A percentile compares a stretch with the other conserved stretches of the same genome.
Evolutionary conservation across 2,329 filamentous ascomycete species (phyloP).

Genomic region (Septoria linicola): DNA sequence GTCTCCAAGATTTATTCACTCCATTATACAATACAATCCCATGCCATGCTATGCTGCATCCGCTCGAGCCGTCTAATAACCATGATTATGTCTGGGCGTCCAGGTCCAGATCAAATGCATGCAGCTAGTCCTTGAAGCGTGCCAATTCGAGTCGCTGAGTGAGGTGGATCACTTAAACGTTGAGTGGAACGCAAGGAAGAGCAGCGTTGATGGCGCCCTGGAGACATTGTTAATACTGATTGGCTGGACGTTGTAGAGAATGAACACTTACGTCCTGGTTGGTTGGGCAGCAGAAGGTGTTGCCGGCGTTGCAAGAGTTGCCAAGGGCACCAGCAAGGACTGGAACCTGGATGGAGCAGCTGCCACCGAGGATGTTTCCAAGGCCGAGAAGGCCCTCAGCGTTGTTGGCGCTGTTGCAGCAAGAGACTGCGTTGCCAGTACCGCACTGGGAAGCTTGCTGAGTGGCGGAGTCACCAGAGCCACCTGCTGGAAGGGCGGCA

Average conservation of each 20-base stretch:
- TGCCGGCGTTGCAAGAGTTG: constrained; percentile 18
- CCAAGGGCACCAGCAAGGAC: constrained; percentile 2
- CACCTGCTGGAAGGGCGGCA: constrained; percentile 6
- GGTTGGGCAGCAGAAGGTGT: constrained; percentile 25
- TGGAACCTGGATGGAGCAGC: constrained; percentile 16
- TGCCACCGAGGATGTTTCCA: constrained; percentile 22
- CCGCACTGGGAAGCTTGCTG: constrained; percentile 1
- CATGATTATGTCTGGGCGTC: not conserved
- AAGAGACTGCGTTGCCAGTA: constrained; percentile 14
- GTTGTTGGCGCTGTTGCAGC: constrained; percentile 17
- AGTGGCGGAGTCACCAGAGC: not conserved
- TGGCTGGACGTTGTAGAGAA: no score
- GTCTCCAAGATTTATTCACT: not conserved
- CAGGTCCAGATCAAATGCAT: no score
- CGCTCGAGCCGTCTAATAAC: no score
- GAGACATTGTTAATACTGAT: not conserved
- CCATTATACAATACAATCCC: constrained; percentile 6
- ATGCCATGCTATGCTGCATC: not conserved
- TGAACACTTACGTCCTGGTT: constrained; percentile 17
- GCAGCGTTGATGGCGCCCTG: constrained; percentile 8
- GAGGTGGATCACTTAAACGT: constrained; percentile 1
- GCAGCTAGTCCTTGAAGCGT: not conserved
- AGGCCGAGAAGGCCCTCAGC: constrained; percentile 5
- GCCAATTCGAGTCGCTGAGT: not conserved
- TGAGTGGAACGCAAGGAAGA: constrained; percentile 5